Evolutionary conservation across 75 land plant species (phyloP).

Genomic region (Isoetes taiwanensis): DNA sequence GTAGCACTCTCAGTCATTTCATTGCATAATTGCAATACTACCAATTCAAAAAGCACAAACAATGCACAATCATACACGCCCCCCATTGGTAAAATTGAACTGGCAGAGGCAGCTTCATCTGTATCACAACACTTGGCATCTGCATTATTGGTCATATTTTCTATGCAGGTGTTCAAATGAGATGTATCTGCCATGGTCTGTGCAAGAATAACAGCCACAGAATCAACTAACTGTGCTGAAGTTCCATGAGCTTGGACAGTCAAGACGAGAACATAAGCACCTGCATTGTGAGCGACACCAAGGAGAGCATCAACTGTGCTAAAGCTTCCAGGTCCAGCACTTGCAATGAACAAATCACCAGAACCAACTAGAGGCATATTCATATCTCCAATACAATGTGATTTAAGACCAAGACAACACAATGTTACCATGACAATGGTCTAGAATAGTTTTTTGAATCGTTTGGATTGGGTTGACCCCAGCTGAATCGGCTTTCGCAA

Average conservation of each 20-base stretch:
- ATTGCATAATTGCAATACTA: slow-evolving; percentile 29
- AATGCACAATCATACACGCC: slow-evolving; percentile 82
- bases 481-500: no score
- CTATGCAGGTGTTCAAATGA: no score
- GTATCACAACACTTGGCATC: no score
- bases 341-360: slow-evolving; percentile 60
- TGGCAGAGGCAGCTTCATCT: neutral
- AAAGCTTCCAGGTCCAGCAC: slow-evolving; percentile 92
- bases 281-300: slow-evolving; percentile 31
- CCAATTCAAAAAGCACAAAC: slow-evolving; percentile 86
- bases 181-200: slow-evolving; percentile 29
- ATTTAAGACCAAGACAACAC: slow-evolving; percentile 64
- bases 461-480: no score
- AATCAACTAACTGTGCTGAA: slow-evolving; percentile 13
- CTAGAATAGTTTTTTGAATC: no score
- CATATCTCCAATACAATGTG: slow-evolving; percentile 64
- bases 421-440: no score
- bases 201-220: slow-evolving; percentile 11
- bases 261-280: slow-evolving; percentile 48
- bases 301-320: slow-evolving; percentile 72
- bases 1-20: slow-evolving; percentile 37
- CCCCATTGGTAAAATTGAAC: slow-evolving; percentile 63
- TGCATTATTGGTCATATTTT: slow-evolving; percentile 17
- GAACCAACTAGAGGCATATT: slow-evolving; percentile 45
- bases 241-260: slow-evolving; percentile 52